These are phyloP conservation scores for Umbelopsis vinacea DNA, from an alignment of 192 early-diverging fungal species.

Conservation along the genomic window DNA sequence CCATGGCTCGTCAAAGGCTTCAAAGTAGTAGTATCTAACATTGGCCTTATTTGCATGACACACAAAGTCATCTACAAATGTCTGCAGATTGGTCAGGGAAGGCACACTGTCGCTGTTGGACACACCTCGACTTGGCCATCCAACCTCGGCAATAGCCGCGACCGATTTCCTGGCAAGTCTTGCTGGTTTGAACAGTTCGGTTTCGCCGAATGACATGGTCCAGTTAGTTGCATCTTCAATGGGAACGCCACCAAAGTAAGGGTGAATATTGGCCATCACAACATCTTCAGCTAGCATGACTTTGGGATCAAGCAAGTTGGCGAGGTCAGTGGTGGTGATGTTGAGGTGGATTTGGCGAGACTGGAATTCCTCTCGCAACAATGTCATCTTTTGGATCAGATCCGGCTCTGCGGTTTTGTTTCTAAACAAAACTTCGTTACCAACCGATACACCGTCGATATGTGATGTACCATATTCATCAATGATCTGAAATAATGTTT, in stretches of 20 bases:
- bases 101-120: slow-evolving; percentile 55
- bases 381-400: not conserved
- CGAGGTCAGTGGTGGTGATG: slow-evolving; percentile 47
- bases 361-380: not conserved
- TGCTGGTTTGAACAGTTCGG: slow-evolving; percentile 39
- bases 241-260: slow-evolving; percentile 65
- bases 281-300: slow-evolving; percentile 59
- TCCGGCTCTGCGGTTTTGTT: slow-evolving; percentile 49
- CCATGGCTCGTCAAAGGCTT: slow-evolving; percentile 73
- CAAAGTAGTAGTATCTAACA: slow-evolving; percentile 68
- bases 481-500: not conserved
- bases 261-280: slow-evolving; percentile 68
- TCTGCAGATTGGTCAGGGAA: slow-evolving; percentile 60
- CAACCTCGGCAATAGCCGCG: slow-evolving; percentile 64
- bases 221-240: slow-evolving; percentile 52
- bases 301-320: slow-evolving; percentile 21
- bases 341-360: slow-evolving; percentile 19
- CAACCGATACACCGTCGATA: slow-evolving; percentile 60
- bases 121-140: slow-evolving; percentile 64
- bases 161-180: slow-evolving; percentile 25
- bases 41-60: slow-evolving; percentile 61
- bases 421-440: slow-evolving; percentile 67
- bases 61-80: slow-evolving; percentile 62
- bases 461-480: slow-evolving; percentile 43
- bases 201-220: slow-evolving; percentile 59